Evolutionary conservation across 2,329 filamentous ascomycete species (phyloP), one percentile per base, ranked within the genome.

Genomic region (Arthroderma sp.): DNA sequence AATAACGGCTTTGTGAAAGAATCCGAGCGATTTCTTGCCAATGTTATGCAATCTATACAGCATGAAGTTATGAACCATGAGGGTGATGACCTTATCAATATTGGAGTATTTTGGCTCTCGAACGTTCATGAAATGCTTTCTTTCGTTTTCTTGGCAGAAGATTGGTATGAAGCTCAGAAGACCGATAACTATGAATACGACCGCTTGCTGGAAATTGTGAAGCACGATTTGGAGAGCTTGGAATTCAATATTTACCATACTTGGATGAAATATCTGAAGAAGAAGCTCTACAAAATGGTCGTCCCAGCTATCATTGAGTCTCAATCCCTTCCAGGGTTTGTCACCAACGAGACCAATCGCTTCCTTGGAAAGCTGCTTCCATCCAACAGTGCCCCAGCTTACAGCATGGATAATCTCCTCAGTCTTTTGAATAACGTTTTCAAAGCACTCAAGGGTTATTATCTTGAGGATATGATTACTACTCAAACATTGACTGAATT

Each of bases 221-320:
- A 98, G 75, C 91, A 98, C 63, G 91, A 98, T 62, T 73, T 98
- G 42, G 91, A 98, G 70, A 94, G 85, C 66, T 74, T 98, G 51
- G 91, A 98, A 68, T 98, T 98, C 73, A 98, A 98, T 72, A 98
- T 98, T 57, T 98, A 98, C 68, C 91, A 98, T 68, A 98, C 91
- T 28, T 98, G 91, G 91, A 98, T 98, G 91, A 98, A 98, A 74
- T 85, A 95, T 46, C 71, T 98, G 59, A 98, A 98, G 77, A 95
- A 95, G 79, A 94, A 94, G 71, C 75, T 98, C 51, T 86, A 93
- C 58, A 96, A 96, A 77, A 98, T 98, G 91, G 93, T 98, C 59
- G 94, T 98, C 43, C 91, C 91, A 1, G 91, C 91, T 45, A 98
- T 98, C 63, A 98, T 98, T 59, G 91, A 98, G 65, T 96, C 89